Conservation (phyloP, 352 stramenopile species). For the Phytophthora lateralis region DNA sequence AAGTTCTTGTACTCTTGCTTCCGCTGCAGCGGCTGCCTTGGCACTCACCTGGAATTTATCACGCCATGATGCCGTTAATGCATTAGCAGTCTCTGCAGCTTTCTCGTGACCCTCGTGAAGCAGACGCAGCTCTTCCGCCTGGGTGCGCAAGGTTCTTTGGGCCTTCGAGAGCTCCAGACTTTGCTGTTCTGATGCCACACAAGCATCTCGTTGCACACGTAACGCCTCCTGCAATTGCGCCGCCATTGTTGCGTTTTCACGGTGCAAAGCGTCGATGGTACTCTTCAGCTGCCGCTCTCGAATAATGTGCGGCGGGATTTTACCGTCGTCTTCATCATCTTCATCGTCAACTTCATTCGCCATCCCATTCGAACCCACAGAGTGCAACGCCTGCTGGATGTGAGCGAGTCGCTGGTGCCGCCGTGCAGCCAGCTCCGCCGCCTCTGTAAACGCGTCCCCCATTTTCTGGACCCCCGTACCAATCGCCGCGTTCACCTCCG, state of each 20-base stretch:
- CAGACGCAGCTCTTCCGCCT: constrained; percentile 51
- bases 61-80: constrained; percentile 44
- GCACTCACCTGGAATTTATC: constrained; percentile 58
- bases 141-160: constrained; percentile 46
- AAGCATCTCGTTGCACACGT: constrained; percentile 49
- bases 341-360: constrained; percentile 10
- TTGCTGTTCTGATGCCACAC: constrained; percentile 54
- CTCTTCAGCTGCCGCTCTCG: constrained; percentile 52
- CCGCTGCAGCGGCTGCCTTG: constrained; percentile 39
- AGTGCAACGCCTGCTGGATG: constrained; percentile 57
- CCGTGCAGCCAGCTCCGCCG: constrained; percentile 36
- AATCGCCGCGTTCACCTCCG: constrained; percentile 47
- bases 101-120: constrained; percentile 47
- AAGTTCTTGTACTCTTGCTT: constrained; percentile 47
- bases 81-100: constrained; percentile 49
- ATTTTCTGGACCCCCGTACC: constrained; percentile 43
- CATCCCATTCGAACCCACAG: constrained; percentile 29
- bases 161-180: constrained; percentile 58
- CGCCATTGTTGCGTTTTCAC: constrained; percentile 63
- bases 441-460: constrained; percentile 39
- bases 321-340: constrained; percentile 11
- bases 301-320: constrained; percentile 10
- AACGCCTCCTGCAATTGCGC: constrained; percentile 67
- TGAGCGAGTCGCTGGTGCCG: constrained; percentile 29
- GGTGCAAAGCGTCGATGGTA: constrained; percentile 59